phyloP scores from a whole-genome alignment of 148 eudicot genomes.

The Vaccinium vitisidaea region DNA sequence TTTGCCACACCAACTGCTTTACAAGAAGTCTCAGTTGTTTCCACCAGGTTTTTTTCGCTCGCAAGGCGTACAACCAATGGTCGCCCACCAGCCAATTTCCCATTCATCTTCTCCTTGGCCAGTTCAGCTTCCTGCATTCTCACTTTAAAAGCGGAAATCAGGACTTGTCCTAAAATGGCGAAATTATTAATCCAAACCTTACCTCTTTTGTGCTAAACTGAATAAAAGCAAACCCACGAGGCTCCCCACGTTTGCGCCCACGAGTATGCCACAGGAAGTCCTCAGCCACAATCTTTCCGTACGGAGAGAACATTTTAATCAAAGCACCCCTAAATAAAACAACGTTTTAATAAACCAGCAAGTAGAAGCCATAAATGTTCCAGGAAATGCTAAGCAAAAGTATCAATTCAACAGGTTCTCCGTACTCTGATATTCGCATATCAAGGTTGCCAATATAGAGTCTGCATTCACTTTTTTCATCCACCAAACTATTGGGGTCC shows the following conservation, averaged over 20 bases:
- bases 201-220: slow-evolving; percentile 81
- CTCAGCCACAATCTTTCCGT: slow-evolving; percentile 82
- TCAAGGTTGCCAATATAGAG: slow-evolving; percentile 87
- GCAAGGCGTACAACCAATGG: slow-evolving; percentile 87
- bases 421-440: slow-evolving; percentile 86
- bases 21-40: slow-evolving; percentile 33
- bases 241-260: slow-evolving; percentile 90
- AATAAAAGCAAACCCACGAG: slow-evolving; percentile 92
- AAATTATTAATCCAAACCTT: not conserved
- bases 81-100: slow-evolving; percentile 74
- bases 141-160: slow-evolving; percentile 65
- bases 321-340: slow-evolving; percentile 57
- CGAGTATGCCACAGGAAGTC: slow-evolving; percentile 90
- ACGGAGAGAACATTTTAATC: slow-evolving; percentile 85
- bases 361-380: not conserved
- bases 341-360: not conserved
- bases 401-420: slow-evolving; percentile 7
- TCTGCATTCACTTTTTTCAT: slow-evolving; percentile 63
- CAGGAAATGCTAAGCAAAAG: not conserved
- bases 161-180: slow-evolving; percentile 8
- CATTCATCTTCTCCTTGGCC: slow-evolving; percentile 95
- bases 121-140: slow-evolving; percentile 94
- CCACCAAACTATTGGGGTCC: slow-evolving; percentile 39
- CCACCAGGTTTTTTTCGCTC: slow-evolving; percentile 54
- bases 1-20: slow-evolving; percentile 30